Percentiles rank a stretch among this genome's conserved stretches.
phyloP scores from a whole-genome alignment of 2,329 filamentous ascomycete species.

The Ophiostoma sp. region DNA sequence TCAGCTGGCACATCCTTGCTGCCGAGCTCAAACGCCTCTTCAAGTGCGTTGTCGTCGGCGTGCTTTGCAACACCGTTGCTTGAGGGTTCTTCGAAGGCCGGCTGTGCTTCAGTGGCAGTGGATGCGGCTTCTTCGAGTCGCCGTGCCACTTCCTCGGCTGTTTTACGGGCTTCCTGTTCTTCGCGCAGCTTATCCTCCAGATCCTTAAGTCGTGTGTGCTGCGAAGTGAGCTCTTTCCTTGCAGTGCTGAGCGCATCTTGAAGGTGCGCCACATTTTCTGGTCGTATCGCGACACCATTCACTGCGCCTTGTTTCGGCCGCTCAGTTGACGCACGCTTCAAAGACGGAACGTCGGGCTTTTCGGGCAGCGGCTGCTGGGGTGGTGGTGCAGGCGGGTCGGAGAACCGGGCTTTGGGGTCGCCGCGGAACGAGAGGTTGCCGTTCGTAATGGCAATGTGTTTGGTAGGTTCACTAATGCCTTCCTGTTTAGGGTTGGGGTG shows the following conservation, averaged over 20 bases:
- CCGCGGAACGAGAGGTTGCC: constrained; percentile 52
- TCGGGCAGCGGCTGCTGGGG: constrained; percentile 90
- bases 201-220: constrained; percentile 71
- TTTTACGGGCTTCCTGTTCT: constrained; percentile 75
- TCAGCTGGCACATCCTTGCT: neutral
- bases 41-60: neutral
- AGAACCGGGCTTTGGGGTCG: constrained; percentile 79
- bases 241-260: constrained; percentile 79
- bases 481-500: neutral
- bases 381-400: constrained; percentile 86
- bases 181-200: constrained; percentile 71
- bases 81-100: constrained; percentile 25
- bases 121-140: constrained; percentile 54
- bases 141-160: constrained; percentile 75
- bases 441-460: constrained; percentile 41
- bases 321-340: constrained; percentile 73
- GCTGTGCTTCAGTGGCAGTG: neutral
- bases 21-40: neutral
- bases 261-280: constrained; percentile 69
- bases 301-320: constrained; percentile 50
- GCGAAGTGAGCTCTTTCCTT: constrained; percentile 81
- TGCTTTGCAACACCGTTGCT: constrained; percentile 37
- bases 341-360: constrained; percentile 73
- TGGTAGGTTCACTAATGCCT: constrained; percentile 18
- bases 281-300: constrained; percentile 38